Base-by-base conservation (phyloP, 306 rosid species). In the Vigna radiata region DNA sequence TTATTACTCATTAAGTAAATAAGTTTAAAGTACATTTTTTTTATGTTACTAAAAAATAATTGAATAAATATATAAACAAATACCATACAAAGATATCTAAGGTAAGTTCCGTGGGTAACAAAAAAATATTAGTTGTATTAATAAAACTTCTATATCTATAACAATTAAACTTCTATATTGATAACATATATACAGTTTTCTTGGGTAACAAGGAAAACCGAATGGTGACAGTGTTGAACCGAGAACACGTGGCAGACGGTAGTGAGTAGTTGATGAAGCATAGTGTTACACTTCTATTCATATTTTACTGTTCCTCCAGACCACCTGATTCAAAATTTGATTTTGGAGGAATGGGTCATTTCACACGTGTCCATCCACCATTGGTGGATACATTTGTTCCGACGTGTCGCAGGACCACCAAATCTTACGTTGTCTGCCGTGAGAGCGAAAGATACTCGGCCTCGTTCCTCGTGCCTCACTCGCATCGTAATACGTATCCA, bases 271-370 rank as follows among this genome's bases (percentile, higher is more conserved):
- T 47, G 14, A 47, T 47, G 37, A 13, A 58, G 0, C 7, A 46
- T 50, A 71, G 63, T 9, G 3, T 64, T 37, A 16, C 29, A 39
- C 9, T 64, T 0, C 3, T 2, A 43, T 67, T 44, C 14, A 44
- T 23, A 8, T 67, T 67, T 67, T 3, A 61, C 79, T 62, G 64
- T 64, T 50, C 9, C 67, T 36, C 11, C 16, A 77, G 36, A 41
- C 68, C 74, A 77, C 76, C 81, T 77, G 81, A 77, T 1, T 14
- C 69, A 8, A 78, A 18, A 10, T 41, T 48, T 21, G 0, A 15
- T 19, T 19, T 36, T 11, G 3, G 6, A 23, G 5, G 29, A 21
- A 5, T 60, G 48, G 76, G 43, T 36, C 46, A 0, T 0, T 0
- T 0, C 7, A 50, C 56, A 61, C 82, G 82, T 79, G 77, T 48